Evolutionary conservation across 2,329 filamentous ascomycete species (phyloP).

Genomic region (Epichloe amarillans): DNA sequence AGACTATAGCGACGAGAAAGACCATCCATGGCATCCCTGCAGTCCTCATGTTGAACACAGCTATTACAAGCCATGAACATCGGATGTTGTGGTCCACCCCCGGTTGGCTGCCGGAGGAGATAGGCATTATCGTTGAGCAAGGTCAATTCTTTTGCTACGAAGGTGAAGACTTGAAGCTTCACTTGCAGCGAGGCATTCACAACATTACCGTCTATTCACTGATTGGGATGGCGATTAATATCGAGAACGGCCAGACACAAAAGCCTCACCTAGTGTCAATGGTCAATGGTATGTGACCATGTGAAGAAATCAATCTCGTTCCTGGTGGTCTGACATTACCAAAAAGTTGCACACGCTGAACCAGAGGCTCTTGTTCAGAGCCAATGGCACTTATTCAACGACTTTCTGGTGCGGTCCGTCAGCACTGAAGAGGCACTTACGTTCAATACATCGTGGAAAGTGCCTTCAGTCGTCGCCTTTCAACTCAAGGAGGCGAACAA

Average conservation of each 20-base stretch:
- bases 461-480: constrained; percentile 76
- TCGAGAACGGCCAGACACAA: constrained; percentile 72
- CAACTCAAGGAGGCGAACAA: constrained; percentile 74
- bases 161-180: constrained; percentile 72
- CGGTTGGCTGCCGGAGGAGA: constrained; percentile 85
- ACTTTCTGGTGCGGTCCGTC: constrained; percentile 79
- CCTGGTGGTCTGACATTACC: constrained; percentile 1
- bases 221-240: constrained; percentile 78
- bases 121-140: constrained; percentile 79
- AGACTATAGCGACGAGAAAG: constrained; percentile 73
- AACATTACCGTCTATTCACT: constrained; percentile 83
- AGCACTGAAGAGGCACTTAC: constrained; percentile 71
- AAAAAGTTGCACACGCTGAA: constrained; percentile 51
- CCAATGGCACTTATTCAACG: constrained; percentile 94
- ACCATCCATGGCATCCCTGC: constrained; percentile 69
- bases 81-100: constrained; percentile 77
- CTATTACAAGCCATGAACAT: constrained; percentile 57
- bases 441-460: constrained; percentile 87
- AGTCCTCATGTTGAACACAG: constrained; percentile 81
- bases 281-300: constrained; percentile 53
- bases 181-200: constrained; percentile 65
- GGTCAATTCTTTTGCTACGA: constrained; percentile 95
- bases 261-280: constrained; percentile 86
- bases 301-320: neutral
- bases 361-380: constrained; percentile 44